Conservation (phyloP, 495 filamentous ascomycete species). For the Podospora pseudoanserina region DNA sequence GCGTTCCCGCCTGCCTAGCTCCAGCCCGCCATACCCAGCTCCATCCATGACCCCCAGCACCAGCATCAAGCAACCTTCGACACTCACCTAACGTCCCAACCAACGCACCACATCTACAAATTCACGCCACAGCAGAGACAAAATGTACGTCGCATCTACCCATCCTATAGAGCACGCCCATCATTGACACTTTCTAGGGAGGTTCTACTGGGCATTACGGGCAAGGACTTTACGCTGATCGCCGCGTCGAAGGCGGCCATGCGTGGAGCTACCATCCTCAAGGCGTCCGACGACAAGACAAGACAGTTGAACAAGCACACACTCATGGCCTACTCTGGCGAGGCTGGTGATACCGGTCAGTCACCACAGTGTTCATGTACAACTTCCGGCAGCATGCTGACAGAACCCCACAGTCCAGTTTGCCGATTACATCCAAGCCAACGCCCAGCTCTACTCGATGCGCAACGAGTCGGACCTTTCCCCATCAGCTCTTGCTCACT, state of each 20-base stretch:
- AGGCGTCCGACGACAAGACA: slow-evolving; percentile 96
- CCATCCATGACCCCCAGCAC: slow-evolving; percentile 8
- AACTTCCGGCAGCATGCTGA: slow-evolving; percentile 27
- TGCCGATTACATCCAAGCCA: slow-evolving; percentile 98
- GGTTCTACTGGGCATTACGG: slow-evolving; percentile 95
- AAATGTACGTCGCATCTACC: slow-evolving; percentile 30
- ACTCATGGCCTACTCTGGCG: slow-evolving; percentile 93
- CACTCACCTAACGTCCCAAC: background rate
- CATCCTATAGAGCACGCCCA: background rate
- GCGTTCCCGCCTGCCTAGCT: slow-evolving; percentile 13
- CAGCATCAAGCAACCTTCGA: slow-evolving; percentile 2
- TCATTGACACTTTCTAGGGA: slow-evolving; percentile 58
- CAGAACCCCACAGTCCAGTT: slow-evolving; percentile 73
- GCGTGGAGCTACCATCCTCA: slow-evolving; percentile 94
- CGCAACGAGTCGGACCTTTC: slow-evolving; percentile 89
- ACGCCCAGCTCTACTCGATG: slow-evolving; percentile 97
- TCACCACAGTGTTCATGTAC: background rate
- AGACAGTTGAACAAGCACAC: slow-evolving; percentile 84
- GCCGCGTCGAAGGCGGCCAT: slow-evolving; percentile 96
- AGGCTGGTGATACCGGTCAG: slow-evolving; percentile 92
- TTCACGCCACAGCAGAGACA: slow-evolving; percentile 18
- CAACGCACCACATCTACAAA: slow-evolving; percentile 2
- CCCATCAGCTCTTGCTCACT: slow-evolving; percentile 81
- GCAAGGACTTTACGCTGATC: slow-evolving; percentile 97
- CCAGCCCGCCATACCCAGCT: slow-evolving; percentile 6